Conservation (phyloP, 345 rosid genomes). For the Lagerstroemia speciosa region DNA sequence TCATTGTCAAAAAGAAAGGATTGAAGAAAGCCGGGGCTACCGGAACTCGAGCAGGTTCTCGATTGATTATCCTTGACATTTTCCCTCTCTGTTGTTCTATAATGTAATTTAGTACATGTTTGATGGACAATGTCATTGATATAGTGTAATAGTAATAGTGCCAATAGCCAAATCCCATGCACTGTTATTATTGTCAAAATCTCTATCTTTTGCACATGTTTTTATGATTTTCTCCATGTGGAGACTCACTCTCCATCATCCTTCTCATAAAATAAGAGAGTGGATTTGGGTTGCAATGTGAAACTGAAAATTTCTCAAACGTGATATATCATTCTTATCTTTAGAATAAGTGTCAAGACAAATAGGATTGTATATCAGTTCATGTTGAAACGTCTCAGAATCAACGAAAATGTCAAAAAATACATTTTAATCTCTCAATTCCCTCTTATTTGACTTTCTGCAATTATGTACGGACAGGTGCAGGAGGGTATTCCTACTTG, state of each 20-base stretch:
- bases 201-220: background rate
- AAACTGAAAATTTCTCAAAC: no score
- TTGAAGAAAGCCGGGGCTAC: constrained; percentile 52
- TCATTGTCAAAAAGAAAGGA: constrained; percentile 86
- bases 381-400: no score
- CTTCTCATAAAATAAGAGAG: background rate
- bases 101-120: background rate
- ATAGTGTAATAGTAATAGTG: background rate
- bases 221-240: background rate
- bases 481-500: constrained; percentile 78
- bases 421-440: background rate
- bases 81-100: background rate
- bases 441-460: background rate
- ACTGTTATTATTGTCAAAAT: background rate
- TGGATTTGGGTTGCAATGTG: background rate
- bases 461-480: constrained; percentile 24
- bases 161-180: no score
- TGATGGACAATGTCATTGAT: background rate
- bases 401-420: no score
- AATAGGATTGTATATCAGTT: no score
- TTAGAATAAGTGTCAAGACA: no score
- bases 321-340: no score
- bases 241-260: background rate
- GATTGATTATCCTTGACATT: no score
- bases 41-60: constrained; percentile 74